A percentile compares a stretch with the other conserved stretches of the same genome.
Evolutionary conservation across 495 filamentous ascomycete genomes (phyloP).

Genomic region (Aspergillus sclerotioniger): DNA sequence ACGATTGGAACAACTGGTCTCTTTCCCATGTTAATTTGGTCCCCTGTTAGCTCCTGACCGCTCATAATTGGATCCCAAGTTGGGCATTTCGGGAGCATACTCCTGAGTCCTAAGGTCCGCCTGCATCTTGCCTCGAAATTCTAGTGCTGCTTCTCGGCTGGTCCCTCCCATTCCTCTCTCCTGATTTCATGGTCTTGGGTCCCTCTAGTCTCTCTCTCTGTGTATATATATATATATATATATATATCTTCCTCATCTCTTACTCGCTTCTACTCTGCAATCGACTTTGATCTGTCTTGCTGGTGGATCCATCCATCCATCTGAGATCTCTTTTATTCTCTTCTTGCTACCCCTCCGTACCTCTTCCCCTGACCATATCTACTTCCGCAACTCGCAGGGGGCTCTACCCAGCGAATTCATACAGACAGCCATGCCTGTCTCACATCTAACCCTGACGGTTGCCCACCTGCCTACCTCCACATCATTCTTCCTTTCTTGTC

Average conservation of each 20-base stretch:
- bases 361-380: not conserved
- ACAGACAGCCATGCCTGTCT: constrained; percentile 51
- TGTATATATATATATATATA: constrained; percentile 5
- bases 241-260: constrained; percentile 20
- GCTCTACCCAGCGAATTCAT: constrained; percentile 12
- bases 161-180: constrained; percentile 1
- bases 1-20: constrained; percentile 13
- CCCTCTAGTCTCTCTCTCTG: not conserved
- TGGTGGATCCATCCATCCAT: not conserved
- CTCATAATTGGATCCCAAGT: constrained; percentile 20
- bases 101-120: constrained; percentile 11
- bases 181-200: constrained; percentile 1
- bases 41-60: constrained; percentile 12
- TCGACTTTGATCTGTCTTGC: not conserved
- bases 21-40: constrained; percentile 6
- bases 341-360: constrained; percentile 9
- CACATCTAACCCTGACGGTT: constrained; percentile 62
- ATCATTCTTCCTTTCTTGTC: constrained; percentile 76
- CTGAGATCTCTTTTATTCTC: constrained; percentile 12
- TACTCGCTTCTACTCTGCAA: constrained; percentile 21
- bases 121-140: constrained; percentile 14
- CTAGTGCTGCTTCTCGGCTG: constrained; percentile 11
- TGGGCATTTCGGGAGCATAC: constrained; percentile 22
- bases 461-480: constrained; percentile 73
- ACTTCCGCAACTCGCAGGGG: constrained; percentile 11